Conservation (phyloP, 768 basidiomycete genomes). For the Trametes sanguinea region DNA sequence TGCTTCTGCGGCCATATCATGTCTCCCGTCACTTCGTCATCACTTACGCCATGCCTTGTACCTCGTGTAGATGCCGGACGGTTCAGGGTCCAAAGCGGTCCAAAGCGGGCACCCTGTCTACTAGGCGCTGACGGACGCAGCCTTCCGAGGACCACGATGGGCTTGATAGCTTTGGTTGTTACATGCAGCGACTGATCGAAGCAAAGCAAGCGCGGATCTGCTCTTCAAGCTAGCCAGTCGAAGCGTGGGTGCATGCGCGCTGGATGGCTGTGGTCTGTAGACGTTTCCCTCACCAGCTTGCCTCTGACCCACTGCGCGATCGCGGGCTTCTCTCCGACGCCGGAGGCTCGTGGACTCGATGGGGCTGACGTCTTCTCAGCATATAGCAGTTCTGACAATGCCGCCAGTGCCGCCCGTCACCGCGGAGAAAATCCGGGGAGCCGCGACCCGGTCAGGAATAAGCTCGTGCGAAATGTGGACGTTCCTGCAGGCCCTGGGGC, state of each 20-base stretch:
- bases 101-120: background rate
- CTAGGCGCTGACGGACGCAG: constrained; percentile 4
- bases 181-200: constrained; percentile 15
- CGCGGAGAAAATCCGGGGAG: constrained; percentile 22
- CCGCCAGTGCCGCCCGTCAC: constrained; percentile 1
- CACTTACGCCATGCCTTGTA: constrained; percentile 13
- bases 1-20: constrained; percentile 6
- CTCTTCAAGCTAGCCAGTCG: constrained; percentile 16
- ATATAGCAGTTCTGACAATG: background rate
- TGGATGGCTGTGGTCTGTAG: constrained; percentile 3
- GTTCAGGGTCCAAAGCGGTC: constrained; percentile 2
- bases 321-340: constrained; percentile 18
- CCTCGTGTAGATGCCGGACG: constrained; percentile 17
- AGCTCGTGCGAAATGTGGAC: constrained; percentile 20
- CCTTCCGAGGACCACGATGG: constrained; percentile 8
- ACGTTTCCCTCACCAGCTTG: background rate
- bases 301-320: constrained; percentile 9
- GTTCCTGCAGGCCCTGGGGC: background rate
- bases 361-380: constrained; percentile 6
- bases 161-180: constrained; percentile 9
- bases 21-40: constrained; percentile 13
- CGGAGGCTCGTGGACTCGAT: constrained; percentile 1
- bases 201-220: constrained; percentile 21
- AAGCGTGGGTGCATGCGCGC: constrained; percentile 11
- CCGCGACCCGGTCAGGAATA: constrained; percentile 18